phyloP scores from a whole-genome alignment of 1,284 basidiomycete species.

The Pseudozyma pruni region DNA sequence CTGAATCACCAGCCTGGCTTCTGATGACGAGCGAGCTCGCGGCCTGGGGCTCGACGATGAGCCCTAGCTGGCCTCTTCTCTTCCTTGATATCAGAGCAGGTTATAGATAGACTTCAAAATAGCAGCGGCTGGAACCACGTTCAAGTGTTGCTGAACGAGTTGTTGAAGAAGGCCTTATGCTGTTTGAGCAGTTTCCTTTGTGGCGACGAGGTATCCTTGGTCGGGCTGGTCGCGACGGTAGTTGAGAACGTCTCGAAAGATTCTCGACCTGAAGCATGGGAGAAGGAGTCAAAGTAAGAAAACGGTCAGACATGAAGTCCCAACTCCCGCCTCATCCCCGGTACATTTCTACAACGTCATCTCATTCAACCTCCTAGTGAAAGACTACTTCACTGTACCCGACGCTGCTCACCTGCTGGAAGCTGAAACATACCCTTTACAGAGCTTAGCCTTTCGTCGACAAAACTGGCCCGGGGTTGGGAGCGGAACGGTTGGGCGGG shows the following conservation, averaged over 20 bases:
- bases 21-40: too few species aligned
- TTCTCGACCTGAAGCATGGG: neutral
- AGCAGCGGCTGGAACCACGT: too few species aligned
- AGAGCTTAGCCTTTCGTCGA: conserved; percentile 2
- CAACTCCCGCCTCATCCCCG: neutral
- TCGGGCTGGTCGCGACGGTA: neutral
- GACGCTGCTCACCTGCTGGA: neutral
- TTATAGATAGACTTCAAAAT: too few species aligned
- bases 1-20: too few species aligned
- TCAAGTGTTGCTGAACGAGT: conserved; percentile 29
- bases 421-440: conserved; percentile 34
- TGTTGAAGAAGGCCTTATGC: conserved; percentile 43
- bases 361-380: too few species aligned
- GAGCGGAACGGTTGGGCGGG: conserved; percentile 20
- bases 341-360: neutral
- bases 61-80: too few species aligned
- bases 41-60: too few species aligned
- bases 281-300: neutral
- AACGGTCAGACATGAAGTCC: conserved; percentile 12
- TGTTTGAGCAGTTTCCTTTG: conserved; percentile 19
- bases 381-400: too few species aligned
- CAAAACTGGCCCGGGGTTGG: conserved; percentile 2
- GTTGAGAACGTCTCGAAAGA: conserved; percentile 26
- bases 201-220: neutral
- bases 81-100: too few species aligned